Conservation (phyloP, 2,329 filamentous ascomycete genomes). For the Fusarium poae region DNA sequence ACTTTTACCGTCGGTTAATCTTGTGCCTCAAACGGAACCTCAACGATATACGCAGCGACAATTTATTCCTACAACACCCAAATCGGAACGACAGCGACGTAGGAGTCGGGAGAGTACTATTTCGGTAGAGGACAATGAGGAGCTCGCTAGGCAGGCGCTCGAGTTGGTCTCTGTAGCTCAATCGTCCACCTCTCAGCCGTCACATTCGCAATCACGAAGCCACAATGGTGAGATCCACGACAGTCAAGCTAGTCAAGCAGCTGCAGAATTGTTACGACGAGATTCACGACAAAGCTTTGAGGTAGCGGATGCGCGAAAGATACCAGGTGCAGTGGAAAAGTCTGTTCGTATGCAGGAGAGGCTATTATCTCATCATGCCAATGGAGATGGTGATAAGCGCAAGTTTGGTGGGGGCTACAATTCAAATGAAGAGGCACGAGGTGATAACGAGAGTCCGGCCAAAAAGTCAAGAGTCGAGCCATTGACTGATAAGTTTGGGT, state of each 20-base stretch:
- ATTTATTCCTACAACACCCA: constrained; percentile 62
- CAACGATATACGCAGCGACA: constrained; percentile 59
- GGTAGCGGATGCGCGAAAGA: constrained; percentile 61
- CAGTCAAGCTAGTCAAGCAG: constrained; percentile 82
- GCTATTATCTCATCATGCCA: constrained; percentile 61
- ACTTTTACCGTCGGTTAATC: constrained; percentile 72
- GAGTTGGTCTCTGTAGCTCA: constrained; percentile 65
- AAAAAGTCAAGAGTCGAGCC: constrained; percentile 64
- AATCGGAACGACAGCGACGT: constrained; percentile 61
- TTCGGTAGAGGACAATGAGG: constrained; percentile 74
- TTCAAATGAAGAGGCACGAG: constrained; percentile 51
- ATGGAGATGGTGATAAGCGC: constrained; percentile 63
- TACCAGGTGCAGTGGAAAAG: constrained; percentile 59
- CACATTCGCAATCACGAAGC: constrained; percentile 49
- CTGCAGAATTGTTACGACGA: constrained; percentile 78
- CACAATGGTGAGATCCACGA: constrained; percentile 67
- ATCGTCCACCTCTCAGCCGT: constrained; percentile 46
- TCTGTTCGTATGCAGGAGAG: constrained; percentile 65
- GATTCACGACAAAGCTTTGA: constrained; percentile 67
- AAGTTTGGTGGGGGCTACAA: constrained; percentile 59
- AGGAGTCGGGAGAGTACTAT: constrained; percentile 89
- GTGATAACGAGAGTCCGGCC: constrained; percentile 60
- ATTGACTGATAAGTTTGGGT: constrained; percentile 59
- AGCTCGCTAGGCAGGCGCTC: constrained; percentile 67
- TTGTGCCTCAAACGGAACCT: constrained; percentile 72